Evolutionary conservation across 2,329 filamentous ascomycete species (phyloP).

Genomic region (Penicillium sp.): DNA sequence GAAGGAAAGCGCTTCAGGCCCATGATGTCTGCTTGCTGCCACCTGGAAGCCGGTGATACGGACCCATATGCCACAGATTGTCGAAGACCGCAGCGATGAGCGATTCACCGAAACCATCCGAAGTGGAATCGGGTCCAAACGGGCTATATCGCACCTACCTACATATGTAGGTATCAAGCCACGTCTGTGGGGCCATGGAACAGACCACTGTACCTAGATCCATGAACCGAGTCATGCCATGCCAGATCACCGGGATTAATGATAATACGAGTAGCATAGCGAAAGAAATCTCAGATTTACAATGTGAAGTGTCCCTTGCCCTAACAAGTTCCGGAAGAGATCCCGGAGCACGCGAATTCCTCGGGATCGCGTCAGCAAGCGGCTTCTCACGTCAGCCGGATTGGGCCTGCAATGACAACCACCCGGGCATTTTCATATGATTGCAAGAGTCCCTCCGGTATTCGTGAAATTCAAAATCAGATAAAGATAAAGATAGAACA

Average conservation of each 20-base stretch:
- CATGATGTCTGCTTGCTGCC: background rate
- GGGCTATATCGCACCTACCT: background rate
- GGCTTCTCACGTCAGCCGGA: constrained; percentile 8
- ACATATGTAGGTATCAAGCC: background rate
- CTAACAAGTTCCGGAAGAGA: background rate
- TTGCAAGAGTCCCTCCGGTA: background rate
- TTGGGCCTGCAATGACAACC: background rate
- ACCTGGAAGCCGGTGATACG: background rate
- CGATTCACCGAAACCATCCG: background rate
- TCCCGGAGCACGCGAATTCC: background rate
- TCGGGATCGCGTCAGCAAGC: constrained; percentile 2
- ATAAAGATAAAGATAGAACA: background rate
- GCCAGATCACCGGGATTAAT: background rate
- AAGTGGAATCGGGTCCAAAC: background rate
- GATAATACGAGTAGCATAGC: constrained; percentile 8
- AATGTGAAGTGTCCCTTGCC: background rate
- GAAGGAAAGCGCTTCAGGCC: background rate
- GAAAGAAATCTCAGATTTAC: background rate
- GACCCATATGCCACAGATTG: background rate
- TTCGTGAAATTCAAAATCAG: background rate
- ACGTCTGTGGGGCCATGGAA: background rate
- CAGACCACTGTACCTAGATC: background rate
- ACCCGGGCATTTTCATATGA: background rate
- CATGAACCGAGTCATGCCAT: constrained; percentile 2
- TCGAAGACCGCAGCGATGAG: background rate